Percentiles rank a stretch among this genome's conserved stretches.
phyloP scores from a whole-genome alignment of 2,329 filamentous ascomycete species.

The Neopestalotiopsis sp. region DNA sequence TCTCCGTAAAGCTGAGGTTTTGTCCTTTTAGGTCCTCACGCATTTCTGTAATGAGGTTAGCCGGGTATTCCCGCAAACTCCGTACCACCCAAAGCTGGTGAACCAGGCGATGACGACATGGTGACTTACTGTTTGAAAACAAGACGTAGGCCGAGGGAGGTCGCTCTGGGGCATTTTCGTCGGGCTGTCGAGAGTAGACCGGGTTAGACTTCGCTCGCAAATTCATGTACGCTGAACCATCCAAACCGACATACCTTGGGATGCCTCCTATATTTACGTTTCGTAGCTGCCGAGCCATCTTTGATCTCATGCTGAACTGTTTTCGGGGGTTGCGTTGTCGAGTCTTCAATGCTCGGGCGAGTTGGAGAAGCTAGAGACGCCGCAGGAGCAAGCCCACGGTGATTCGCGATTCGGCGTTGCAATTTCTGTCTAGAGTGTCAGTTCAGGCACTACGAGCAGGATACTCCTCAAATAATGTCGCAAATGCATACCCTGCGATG shows the following conservation, averaged over 20 bases:
- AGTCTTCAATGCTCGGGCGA: conserved; percentile 57
- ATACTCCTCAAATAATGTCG: not conserved
- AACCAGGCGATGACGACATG: conserved; percentile 8
- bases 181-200: conserved; percentile 53
- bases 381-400: conserved; percentile 65
- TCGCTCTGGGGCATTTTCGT: conserved; percentile 79
- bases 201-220: not conserved
- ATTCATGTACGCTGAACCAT: not conserved
- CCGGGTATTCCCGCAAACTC: not conserved
- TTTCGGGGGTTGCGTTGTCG: conserved; percentile 59
- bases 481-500: conserved; percentile 71
- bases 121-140: conserved; percentile 77
- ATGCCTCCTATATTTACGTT: conserved; percentile 79
- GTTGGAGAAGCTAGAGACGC: conserved; percentile 54
- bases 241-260: conserved; percentile 64
- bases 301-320: conserved; percentile 46
- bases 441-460: not conserved
- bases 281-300: conserved; percentile 52
- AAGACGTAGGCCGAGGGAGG: conserved; percentile 84
- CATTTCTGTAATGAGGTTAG: conserved; percentile 58
- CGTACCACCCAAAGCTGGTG: not conserved
- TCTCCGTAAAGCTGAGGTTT: conserved; percentile 80
- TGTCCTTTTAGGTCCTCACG: conserved; percentile 78
- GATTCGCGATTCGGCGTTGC: conserved; percentile 81
- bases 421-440: conserved; percentile 63